phyloP scores from a whole-genome alignment of 2,329 filamentous ascomycete species.

The Fusarium globosum region DNA sequence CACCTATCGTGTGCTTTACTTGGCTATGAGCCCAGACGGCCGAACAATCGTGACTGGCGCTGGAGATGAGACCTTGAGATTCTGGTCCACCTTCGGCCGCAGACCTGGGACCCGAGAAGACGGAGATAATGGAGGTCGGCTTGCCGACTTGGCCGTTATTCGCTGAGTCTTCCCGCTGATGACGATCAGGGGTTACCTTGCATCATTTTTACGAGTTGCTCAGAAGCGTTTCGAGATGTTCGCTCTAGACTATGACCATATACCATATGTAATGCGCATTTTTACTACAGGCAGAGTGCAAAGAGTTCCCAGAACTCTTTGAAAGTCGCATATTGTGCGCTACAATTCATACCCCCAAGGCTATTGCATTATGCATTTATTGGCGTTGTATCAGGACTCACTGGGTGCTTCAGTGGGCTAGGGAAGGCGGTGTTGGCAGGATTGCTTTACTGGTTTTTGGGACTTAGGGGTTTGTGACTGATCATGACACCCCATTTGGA shows the following conservation, averaged over 20 bases:
- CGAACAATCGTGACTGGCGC: slow-evolving; percentile 94
- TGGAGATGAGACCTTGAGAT: slow-evolving; percentile 93
- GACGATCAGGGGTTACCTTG: not conserved
- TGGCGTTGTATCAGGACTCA: slow-evolving; percentile 45
- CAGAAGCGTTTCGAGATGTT: not conserved
- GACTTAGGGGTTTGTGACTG: slow-evolving; percentile 20
- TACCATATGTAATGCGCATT: slow-evolving; percentile 7
- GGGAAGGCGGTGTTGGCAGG: slow-evolving; percentile 40
- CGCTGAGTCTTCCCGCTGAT: slow-evolving; percentile 56
- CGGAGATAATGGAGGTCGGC: slow-evolving; percentile 69
- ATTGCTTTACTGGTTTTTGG: slow-evolving; percentile 38
- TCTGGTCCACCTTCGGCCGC: slow-evolving; percentile 96
- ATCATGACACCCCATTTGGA: slow-evolving; percentile 29
- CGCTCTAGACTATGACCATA: not conserved
- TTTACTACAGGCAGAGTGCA: slow-evolving; percentile 4
- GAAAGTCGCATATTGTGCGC: slow-evolving; percentile 34
- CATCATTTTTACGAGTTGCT: not conserved
- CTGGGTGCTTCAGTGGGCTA: slow-evolving; percentile 39
- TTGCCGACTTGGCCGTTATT: slow-evolving; percentile 87
- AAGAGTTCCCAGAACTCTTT: slow-evolving; percentile 25
- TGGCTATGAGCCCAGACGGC: slow-evolving; percentile 97
- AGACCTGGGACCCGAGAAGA: slow-evolving; percentile 78
- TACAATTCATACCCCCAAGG: slow-evolving; percentile 40
- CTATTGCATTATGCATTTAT: slow-evolving; percentile 46
- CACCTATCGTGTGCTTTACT: slow-evolving; percentile 94